Percentiles rank a stretch among this genome's conserved stretches.
phyloP scores from a whole-genome alignment of 352 stramenopile species.

The Thalassiosira ordinaria region DNA sequence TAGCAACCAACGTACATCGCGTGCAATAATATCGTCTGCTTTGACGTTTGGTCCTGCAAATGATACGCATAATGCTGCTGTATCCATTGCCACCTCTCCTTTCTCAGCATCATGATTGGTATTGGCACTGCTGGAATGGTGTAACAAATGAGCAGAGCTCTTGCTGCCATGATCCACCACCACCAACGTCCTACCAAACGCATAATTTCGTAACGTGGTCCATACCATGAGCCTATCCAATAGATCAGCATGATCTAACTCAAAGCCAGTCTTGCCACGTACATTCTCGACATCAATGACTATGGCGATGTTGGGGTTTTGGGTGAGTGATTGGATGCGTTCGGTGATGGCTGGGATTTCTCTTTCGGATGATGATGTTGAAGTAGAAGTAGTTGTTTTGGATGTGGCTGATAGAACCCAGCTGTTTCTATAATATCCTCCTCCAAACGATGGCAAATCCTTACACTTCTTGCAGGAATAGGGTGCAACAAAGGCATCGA shows the following conservation, averaged over 20 bases:
- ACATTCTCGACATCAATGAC: constrained; percentile 53
- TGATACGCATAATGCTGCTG: constrained; percentile 40
- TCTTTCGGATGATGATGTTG: neutral
- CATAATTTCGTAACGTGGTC: constrained; percentile 34
- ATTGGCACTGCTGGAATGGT: neutral
- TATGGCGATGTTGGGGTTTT: constrained; percentile 34
- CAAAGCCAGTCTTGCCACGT: constrained; percentile 51
- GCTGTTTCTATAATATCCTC: too few relatives aligned
- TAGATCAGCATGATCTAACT: constrained; percentile 49
- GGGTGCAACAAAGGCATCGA: too few relatives aligned
- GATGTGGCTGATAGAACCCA: too few relatives aligned
- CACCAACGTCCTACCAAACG: constrained; percentile 27
- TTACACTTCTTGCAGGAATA: too few relatives aligned
- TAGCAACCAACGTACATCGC: constrained; percentile 46
- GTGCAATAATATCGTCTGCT: constrained; percentile 56
- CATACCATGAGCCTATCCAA: constrained; percentile 49
- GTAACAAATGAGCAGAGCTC: constrained; percentile 45
- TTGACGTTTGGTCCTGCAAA: constrained; percentile 52
- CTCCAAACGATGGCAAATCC: too few relatives aligned
- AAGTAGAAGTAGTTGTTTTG: too few relatives aligned
- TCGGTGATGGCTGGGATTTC: constrained; percentile 30
- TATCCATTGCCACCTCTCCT: neutral
- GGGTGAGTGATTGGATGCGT: constrained; percentile 31
- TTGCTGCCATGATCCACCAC: constrained; percentile 56
- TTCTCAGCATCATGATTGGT: constrained; percentile 5